Base-by-base conservation (phyloP, 1,139 yeast genomes). In the Nematodospora anomalae region DNA sequence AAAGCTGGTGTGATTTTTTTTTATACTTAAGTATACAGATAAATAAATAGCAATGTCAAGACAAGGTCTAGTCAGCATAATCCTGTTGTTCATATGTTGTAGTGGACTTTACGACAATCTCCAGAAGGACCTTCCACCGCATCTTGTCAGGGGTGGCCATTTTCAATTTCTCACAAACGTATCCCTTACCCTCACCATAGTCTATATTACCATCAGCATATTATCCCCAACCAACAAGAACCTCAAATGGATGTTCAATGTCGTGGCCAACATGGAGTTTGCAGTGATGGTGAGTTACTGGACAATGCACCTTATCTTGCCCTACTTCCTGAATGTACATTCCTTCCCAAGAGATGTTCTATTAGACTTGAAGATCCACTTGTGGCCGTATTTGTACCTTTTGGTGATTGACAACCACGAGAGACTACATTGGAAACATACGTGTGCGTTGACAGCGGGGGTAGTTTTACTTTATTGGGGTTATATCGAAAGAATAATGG, bases 151-250 rank as follows among this genome's bases (percentile, higher is more conserved):
- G 12, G 87, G 78, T 0, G 86, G 87, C 2, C 80, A 74, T 40
- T 71, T 69, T 56, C 86, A 80, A 54, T 80, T 80, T 53, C 60
- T 80, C 30, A 80, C 88, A 9, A 80, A 79, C 50, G 50, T 79
- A 6, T 71, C 82, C 28, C 24, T 44, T 3, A 10, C 34, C 4
- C 11, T 28, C 7, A 44, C 48, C 3, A 35, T 36, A 11, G 9
- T 32, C 4, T 44, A 38, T 16, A 36, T 36, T 12, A 13, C 28
- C 8, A 28, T 36, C 18, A 8, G 36, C 12, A 35, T 24, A 13
- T 3, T 34, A 2, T 8, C 18, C 12, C 35, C 36, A 4, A 30
- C 35, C 5, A 20, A 18, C 26, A 20, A 16, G 6, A 12, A 35
- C 22, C 16, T 31, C 13, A 21, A 13, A 22, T 16, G 15, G 4